A percentile compares a stretch with the other conserved stretches of the same genome.
phyloP scores from a whole-genome alignment of 208 protist species.

The Angomonas ambiguus region DNA sequence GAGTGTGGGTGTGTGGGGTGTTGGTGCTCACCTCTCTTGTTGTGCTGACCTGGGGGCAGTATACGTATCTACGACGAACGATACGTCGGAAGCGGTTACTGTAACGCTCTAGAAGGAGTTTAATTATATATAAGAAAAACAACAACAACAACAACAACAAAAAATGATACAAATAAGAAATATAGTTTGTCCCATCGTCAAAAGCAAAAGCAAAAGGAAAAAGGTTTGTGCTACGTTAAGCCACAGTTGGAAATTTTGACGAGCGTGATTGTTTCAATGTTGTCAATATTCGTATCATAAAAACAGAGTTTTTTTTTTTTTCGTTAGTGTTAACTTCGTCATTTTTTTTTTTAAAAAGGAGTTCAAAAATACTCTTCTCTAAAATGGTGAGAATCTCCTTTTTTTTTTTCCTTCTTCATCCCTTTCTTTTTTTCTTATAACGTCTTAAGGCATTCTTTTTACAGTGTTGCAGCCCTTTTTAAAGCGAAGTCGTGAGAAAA shows the following conservation, averaged over 20 bases:
- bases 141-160: not conserved
- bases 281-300: not conserved
- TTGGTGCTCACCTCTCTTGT: conserved; percentile 37
- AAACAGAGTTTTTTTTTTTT: not conserved
- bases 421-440: not conserved
- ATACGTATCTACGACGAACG: conserved; percentile 57
- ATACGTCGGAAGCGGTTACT: conserved; percentile 65
- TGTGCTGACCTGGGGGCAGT: conserved; percentile 53
- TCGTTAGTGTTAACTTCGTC: not conserved
- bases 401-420: not conserved
- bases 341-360: conserved; percentile 7
- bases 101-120: conserved; percentile 7
- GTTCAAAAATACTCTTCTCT: not conserved
- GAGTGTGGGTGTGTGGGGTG: conserved; percentile 62
- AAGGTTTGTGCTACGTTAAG: not conserved
- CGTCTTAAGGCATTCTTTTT: not conserved
- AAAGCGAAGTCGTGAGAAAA: not conserved
- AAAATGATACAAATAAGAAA: too few species aligned
- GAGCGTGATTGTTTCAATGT: not conserved
- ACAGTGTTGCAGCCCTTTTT: too few species aligned
- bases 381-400: not conserved
- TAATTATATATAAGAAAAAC: not conserved
- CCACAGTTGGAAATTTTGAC: too few species aligned
- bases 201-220: conserved; percentile 5
- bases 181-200: not conserved